Evolutionary conservation across 352 stramenopile genomes (phyloP).

Genomic region (Pythium periplocum): DNA sequence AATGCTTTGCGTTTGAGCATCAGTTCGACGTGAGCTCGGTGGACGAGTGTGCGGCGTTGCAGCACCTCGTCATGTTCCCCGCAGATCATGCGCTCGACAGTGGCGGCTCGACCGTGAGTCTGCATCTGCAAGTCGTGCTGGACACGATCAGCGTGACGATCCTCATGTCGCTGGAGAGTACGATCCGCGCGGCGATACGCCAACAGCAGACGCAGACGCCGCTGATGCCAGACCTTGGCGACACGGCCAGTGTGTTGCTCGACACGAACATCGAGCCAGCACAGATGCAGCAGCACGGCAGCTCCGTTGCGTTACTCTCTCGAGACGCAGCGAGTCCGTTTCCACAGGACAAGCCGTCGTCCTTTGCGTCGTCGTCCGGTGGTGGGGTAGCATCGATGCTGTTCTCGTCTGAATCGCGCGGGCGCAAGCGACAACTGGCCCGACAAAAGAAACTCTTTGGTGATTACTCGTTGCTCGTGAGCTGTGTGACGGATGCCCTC

Average conservation of each 20-base stretch:
- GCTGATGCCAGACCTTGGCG: conserved; percentile 20
- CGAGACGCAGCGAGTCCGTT: conserved; percentile 5
- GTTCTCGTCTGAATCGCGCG: conserved; percentile 34
- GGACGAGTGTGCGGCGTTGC: conserved; percentile 48
- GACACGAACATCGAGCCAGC: conserved; percentile 73
- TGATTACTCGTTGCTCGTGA: conserved; percentile 70
- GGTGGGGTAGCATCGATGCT: conserved; percentile 20
- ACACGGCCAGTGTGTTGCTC: conserved; percentile 47
- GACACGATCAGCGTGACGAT: conserved; percentile 79
- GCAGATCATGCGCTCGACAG: conserved; percentile 61
- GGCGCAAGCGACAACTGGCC: conserved; percentile 46
- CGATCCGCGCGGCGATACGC: conserved; percentile 51
- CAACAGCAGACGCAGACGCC: conserved; percentile 23
- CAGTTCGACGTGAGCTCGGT: conserved; percentile 54
- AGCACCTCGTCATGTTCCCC: conserved; percentile 80
- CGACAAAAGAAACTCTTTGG: conserved; percentile 75
- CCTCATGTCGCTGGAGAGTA: conserved; percentile 78
- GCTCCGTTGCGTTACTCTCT: too few species aligned
- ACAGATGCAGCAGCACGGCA: conserved; percentile 12
- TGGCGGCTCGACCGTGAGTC: conserved; percentile 67
- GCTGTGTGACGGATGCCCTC: conserved; percentile 54
- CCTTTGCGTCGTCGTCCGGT: conserved; percentile 10
- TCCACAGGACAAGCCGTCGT: conserved; percentile 19
- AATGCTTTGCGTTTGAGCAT: conserved; percentile 84
- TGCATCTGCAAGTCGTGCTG: conserved; percentile 77